Evolutionary conservation across 73 alveolate species (phyloP), one percentile per base, ranked within the genome.

Genomic region (Paramecium bursaria): DNA sequence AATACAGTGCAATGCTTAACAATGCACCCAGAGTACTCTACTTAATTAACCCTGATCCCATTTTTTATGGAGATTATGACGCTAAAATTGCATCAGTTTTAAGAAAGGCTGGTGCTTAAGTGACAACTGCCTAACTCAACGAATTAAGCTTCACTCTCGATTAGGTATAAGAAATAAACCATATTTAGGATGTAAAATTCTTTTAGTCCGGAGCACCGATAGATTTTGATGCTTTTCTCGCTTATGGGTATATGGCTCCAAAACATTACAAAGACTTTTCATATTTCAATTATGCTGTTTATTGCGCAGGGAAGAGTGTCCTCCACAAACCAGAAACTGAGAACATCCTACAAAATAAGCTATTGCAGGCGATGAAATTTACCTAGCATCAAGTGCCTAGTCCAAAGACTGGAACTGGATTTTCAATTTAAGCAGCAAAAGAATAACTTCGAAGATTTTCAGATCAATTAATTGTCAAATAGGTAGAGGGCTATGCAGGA

Each of bases 31-130:
- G 21, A 57, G 50, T 57, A 29, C 31, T 57, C 26, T 57, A 57
- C 31, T 17, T 57, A 44, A 57, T 57, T 50, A 57, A 57, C 15
- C 76, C 76, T 57, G 76, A 57, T 44, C 76, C 76, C 15, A 57
- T 57, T n/a, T 57, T 57, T 29, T 57, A 57, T 27, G 76, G 76
- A 0, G 31, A 7, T 33, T 25, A 29, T 27, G 76, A 57, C 31
- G 7, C 26, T 17, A 5, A 17, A 2, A 57, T 57, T 0, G 31
- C 31, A 29, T 48, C 26, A 57, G 31, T 50, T 6, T 57, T 57
- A 5, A 7, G 31, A 57, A 57, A 13, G 31, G n/a, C 17, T 11
- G 39, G 14, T 25, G 76, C 31, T 1, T 7, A 26, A 13, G 76
- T 57, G 4, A 27, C 31, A 0, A 14, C 9, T 26, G 31, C 76